These are phyloP conservation scores for Platanus orientalis DNA, from an alignment of 164 flowering plant genomes.

Conservation along the genomic window DNA sequence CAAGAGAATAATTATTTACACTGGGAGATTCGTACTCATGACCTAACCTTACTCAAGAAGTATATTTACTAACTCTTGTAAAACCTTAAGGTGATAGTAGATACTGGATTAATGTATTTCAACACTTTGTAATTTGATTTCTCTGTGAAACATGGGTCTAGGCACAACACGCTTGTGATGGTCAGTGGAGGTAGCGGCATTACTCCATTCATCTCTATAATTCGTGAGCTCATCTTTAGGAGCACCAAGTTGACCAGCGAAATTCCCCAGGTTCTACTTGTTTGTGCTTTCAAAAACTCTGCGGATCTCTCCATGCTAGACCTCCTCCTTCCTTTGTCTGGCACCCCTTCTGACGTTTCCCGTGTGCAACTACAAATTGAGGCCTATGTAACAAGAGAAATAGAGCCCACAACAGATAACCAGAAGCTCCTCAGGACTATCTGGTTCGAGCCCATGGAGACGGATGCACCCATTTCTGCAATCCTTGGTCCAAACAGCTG, in stretches of 20 bases:
- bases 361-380: slow-evolving; percentile 52
- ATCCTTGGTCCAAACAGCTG: slow-evolving; percentile 64
- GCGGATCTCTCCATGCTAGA: slow-evolving; percentile 62
- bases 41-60: no score
- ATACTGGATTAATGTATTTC: no score
- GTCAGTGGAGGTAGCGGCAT: slow-evolving; percentile 87
- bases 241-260: slow-evolving; percentile 20
- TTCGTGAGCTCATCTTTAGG: slow-evolving; percentile 48
- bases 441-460: slow-evolving; percentile 59
- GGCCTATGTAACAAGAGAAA: slow-evolving; percentile 74
- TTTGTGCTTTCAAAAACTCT: slow-evolving; percentile 55
- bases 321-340: slow-evolving; percentile 56
- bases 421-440: slow-evolving; percentile 23
- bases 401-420: slow-evolving; percentile 24
- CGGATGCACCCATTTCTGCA: slow-evolving; percentile 50
- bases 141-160: no score
- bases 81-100: no score
- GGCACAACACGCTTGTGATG: slow-evolving; percentile 78
- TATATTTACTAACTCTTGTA: no score
- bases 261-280: slow-evolving; percentile 42
- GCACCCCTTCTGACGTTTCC: slow-evolving; percentile 29
- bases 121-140: no score
- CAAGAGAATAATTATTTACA: no score
- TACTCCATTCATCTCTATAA: slow-evolving; percentile 70
- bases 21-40: no score